Evolutionary conservation across 306 rosid species (phyloP).

Genomic region (Prunus padus): DNA sequence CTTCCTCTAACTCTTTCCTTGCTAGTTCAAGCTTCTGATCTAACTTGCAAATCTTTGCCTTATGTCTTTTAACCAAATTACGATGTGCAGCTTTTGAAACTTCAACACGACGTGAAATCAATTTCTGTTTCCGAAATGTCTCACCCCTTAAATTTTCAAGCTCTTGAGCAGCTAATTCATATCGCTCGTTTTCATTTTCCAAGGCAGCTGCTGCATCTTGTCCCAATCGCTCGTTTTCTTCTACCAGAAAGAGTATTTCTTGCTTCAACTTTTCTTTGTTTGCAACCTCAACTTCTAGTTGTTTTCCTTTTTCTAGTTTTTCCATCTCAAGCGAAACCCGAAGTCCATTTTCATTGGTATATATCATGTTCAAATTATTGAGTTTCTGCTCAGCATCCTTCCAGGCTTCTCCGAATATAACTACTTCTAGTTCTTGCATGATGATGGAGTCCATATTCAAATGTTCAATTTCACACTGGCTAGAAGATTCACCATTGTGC

Average conservation of each 20-base stretch:
- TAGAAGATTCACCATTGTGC: constrained; percentile 40
- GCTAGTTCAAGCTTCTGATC: constrained; percentile 42
- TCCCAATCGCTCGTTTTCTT: constrained; percentile 49
- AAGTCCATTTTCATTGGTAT: constrained; percentile 23
- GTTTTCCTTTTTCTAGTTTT: constrained; percentile 21
- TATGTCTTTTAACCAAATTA: constrained; percentile 39
- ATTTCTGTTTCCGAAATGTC: constrained; percentile 34
- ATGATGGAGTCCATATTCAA: constrained; percentile 48
- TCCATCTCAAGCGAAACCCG: constrained; percentile 34
- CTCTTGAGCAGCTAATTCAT: constrained; percentile 43
- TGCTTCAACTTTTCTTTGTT: constrained; percentile 39
- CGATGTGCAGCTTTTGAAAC: constrained; percentile 38
- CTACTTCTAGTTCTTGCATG: constrained; percentile 44
- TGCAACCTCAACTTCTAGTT: constrained; percentile 37
- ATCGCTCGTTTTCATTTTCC: constrained; percentile 38
- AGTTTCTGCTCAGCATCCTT: constrained; percentile 46
- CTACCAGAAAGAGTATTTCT: constrained; percentile 37
- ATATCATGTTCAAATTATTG: constrained; percentile 24
- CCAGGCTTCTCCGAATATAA: constrained; percentile 56
- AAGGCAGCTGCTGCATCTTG: constrained; percentile 44
- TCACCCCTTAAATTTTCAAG: constrained; percentile 43
- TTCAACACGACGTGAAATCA: constrained; percentile 41
- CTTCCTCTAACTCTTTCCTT: constrained; percentile 39
- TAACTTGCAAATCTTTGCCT: constrained; percentile 34
- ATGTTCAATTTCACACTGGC: constrained; percentile 48